Evolutionary conservation across 2,329 filamentous ascomycete genomes (phyloP).

Genomic region (Dothideomycetidae sp.): DNA sequence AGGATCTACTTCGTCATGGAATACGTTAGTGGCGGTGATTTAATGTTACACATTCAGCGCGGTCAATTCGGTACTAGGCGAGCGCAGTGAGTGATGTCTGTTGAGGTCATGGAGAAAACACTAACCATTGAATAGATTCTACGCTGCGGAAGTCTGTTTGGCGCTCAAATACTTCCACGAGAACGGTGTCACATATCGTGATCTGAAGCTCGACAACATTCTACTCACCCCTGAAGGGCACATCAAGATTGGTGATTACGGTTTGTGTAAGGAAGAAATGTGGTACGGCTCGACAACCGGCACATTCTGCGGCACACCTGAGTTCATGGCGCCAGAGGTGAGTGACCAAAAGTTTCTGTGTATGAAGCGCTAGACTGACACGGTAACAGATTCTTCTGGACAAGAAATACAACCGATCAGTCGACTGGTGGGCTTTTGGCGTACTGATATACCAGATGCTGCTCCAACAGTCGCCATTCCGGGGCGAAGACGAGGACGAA

Average conservation of each 20-base stretch:
- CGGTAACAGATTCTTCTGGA: conserved; percentile 87
- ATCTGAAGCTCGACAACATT: conserved; percentile 75
- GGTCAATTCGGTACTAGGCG: conserved; percentile 92
- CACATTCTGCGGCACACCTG: conserved; percentile 98
- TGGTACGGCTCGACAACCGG: conserved; percentile 96
- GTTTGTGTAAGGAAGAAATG: conserved; percentile 99
- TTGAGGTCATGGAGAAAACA: neutral
- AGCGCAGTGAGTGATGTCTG: conserved; percentile 57
- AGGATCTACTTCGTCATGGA: conserved; percentile 99
- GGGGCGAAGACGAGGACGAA: conserved; percentile 96
- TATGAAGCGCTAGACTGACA: no score
- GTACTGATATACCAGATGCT: conserved; percentile 99
- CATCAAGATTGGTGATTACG: conserved; percentile 97
- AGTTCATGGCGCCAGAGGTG: conserved; percentile 98
- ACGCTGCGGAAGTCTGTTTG: conserved; percentile 91
- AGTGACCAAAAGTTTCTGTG: no score
- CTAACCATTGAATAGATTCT: conserved; percentile 51
- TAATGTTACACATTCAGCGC: conserved; percentile 98
- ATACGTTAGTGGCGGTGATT: conserved; percentile 93
- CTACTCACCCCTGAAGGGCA: conserved; percentile 87
- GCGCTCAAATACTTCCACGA: conserved; percentile 99
- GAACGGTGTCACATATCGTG: conserved; percentile 92
- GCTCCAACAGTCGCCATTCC: conserved; percentile 94
- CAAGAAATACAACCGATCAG: conserved; percentile 93
- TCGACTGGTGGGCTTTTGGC: conserved; percentile 99